Evolutionary conservation across 257 asterid species (phyloP).

Genomic region (Solanum pennellii): DNA sequence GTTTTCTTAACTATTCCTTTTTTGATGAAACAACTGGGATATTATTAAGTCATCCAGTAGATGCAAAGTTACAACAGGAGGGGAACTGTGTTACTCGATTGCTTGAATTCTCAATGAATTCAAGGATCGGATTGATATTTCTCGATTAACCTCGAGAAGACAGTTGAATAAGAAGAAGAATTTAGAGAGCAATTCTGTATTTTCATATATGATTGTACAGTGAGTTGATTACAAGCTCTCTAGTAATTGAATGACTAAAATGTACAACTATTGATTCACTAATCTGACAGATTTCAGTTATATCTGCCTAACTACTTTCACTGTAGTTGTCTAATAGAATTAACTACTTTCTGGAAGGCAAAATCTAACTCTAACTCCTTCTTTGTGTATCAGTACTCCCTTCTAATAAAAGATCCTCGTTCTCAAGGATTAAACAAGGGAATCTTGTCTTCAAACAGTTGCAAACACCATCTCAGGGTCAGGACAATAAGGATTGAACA

Average conservation of each 20-base stretch:
- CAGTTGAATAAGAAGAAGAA: not conserved
- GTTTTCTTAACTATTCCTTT: too few species aligned
- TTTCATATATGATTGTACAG: not conserved
- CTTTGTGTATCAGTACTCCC: not conserved
- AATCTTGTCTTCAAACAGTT: too few species aligned
- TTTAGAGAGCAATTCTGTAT: not conserved
- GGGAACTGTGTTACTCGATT: not conserved
- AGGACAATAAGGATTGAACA: not conserved
- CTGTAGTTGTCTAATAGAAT: not conserved
- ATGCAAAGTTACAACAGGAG: too few species aligned
- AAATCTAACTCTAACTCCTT: too few species aligned
- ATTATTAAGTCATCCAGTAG: too few species aligned
- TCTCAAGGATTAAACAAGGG: not conserved
- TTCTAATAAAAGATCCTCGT: not conserved
- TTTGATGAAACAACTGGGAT: too few species aligned
- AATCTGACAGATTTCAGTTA: too few species aligned
- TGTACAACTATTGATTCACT: too few species aligned
- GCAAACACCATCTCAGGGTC: not conserved
- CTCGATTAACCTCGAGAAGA: not conserved
- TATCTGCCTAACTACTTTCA: not conserved
- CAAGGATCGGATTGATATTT: not conserved
- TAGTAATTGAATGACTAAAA: not conserved
- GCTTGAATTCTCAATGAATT: not conserved
- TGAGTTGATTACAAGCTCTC: not conserved
- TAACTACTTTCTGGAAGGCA: not conserved